Conservation (phyloP, 495 filamentous ascomycete genomes). For the Podospora australis region DNA sequence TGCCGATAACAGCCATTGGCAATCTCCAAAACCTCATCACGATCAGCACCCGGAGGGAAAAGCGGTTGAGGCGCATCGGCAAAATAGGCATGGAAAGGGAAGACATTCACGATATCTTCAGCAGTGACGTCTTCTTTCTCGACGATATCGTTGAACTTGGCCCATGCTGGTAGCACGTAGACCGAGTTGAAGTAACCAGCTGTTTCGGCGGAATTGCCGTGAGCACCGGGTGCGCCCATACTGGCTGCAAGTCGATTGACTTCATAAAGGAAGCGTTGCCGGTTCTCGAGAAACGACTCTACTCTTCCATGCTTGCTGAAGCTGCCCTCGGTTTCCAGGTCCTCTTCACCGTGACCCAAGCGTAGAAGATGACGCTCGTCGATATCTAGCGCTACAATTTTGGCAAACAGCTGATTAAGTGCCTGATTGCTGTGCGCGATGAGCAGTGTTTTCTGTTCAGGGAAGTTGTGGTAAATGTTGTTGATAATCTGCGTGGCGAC, state of each 20-base stretch:
- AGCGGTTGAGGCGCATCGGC: conserved; percentile 79
- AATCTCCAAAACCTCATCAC: conserved; percentile 67
- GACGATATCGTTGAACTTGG: conserved; percentile 64
- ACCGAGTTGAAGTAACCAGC: conserved; percentile 93
- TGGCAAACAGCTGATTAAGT: conserved; percentile 97
- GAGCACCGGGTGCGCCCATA: conserved; percentile 79
- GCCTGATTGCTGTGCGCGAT: conserved; percentile 98
- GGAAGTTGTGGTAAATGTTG: conserved; percentile 98
- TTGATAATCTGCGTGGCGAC: conserved; percentile 98
- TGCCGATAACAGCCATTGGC: conserved; percentile 84
- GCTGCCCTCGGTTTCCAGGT: conserved; percentile 75
- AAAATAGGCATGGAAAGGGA: conserved; percentile 90
- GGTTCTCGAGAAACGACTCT: conserved; percentile 90
- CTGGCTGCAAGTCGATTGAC: conserved; percentile 80
- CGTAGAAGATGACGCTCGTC: conserved; percentile 91
- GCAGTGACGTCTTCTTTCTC: conserved; percentile 46
- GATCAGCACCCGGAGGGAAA: conserved; percentile 57
- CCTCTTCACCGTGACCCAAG: conserved; percentile 91
- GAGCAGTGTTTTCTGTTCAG: conserved; percentile 81
- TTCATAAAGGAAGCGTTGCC: conserved; percentile 69
- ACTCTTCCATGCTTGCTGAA: conserved; percentile 95
- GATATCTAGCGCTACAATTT: conserved; percentile 90
- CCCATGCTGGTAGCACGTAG: conserved; percentile 84
- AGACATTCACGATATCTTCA: conserved; percentile 59
- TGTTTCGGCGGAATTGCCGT: conserved; percentile 93